Evolutionary conservation across 805 yeast species (phyloP).

Genomic region (Scheffersomyces coipomensis): DNA sequence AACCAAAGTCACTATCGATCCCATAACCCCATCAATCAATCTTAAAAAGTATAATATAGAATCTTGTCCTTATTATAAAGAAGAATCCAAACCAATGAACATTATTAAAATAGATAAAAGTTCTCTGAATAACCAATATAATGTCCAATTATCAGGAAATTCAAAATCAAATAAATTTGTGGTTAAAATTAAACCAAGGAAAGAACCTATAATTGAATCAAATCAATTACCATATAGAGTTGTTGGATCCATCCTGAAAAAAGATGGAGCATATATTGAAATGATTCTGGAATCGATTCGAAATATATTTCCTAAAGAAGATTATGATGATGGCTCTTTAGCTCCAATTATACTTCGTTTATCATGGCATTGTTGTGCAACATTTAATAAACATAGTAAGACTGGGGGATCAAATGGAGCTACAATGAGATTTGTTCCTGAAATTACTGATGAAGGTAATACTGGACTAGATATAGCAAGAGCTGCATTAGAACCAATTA

Average conservation of each 20-base stretch:
- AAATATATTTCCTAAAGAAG: constrained; percentile 25
- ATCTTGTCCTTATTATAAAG: no score
- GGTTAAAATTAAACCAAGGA: neutral
- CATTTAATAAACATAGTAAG: constrained; percentile 56
- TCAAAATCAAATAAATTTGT: neutral
- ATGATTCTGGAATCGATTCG: constrained; percentile 34
- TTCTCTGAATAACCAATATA: no score
- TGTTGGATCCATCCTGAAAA: neutral
- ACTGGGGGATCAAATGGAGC: constrained; percentile 74
- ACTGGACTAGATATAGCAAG: constrained; percentile 55
- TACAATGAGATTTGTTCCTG: constrained; percentile 38
- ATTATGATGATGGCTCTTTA: constrained; percentile 65
- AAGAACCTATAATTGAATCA: neutral
- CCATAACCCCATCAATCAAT: no score
- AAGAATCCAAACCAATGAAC: no score
- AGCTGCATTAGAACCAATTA: constrained; percentile 53
- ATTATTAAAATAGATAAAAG: no score
- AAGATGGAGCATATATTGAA: constrained; percentile 3
- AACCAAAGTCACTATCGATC: no score
- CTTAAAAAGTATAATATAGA: no score
- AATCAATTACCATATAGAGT: neutral
- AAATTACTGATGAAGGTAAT: constrained; percentile 52
- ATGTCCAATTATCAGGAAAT: neutral
- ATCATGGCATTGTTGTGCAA: constrained; percentile 89
- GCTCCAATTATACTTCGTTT: constrained; percentile 79